A percentile compares a stretch with the other conserved stretches of the same genome.
phyloP scores from a whole-genome alignment of 371 early-diverging fungal species.

The Mucor saturninus region DNA sequence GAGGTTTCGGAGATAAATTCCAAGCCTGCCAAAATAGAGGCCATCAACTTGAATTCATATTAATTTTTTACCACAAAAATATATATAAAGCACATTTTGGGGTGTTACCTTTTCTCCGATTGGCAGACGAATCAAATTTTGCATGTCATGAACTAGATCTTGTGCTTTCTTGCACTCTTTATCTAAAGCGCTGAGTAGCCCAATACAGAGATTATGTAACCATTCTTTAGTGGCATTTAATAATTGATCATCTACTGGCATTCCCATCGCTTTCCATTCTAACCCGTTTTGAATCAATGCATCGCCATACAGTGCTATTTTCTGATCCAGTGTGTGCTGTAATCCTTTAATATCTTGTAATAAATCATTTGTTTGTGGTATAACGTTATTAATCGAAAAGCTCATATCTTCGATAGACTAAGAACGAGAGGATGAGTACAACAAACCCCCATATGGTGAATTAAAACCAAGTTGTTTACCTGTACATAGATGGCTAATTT shows the following conservation, averaged over 20 bases:
- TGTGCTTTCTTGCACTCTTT: conserved; percentile 42
- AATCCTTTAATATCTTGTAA: conserved; percentile 40
- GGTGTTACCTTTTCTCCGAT: conserved; percentile 37
- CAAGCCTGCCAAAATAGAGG: conserved; percentile 40
- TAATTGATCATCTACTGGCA: conserved; percentile 50
- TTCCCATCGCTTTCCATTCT: conserved; percentile 54
- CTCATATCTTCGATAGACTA: conserved; percentile 52
- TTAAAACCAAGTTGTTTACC: neutral
- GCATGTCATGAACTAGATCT: conserved; percentile 32
- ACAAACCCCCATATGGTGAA: no score
- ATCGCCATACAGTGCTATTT: conserved; percentile 42
- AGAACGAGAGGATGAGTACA: neutral
- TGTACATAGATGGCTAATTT: conserved; percentile 44
- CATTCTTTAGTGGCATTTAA: conserved; percentile 43
- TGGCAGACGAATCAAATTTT: conserved; percentile 30
- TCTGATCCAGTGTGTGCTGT: conserved; percentile 37
- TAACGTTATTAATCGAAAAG: conserved; percentile 25
- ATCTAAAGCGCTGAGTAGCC: conserved; percentile 37
- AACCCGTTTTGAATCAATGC: conserved; percentile 48
- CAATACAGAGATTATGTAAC: conserved; percentile 42
- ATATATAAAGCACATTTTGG: no score
- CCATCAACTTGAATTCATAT: conserved; percentile 36
- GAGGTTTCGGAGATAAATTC: conserved; percentile 43
- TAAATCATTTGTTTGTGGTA: conserved; percentile 44
- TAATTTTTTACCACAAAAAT: no score